Evolutionary conservation across 768 basidiomycete genomes (phyloP).

Genomic region (Cystoderma amianthinum): DNA sequence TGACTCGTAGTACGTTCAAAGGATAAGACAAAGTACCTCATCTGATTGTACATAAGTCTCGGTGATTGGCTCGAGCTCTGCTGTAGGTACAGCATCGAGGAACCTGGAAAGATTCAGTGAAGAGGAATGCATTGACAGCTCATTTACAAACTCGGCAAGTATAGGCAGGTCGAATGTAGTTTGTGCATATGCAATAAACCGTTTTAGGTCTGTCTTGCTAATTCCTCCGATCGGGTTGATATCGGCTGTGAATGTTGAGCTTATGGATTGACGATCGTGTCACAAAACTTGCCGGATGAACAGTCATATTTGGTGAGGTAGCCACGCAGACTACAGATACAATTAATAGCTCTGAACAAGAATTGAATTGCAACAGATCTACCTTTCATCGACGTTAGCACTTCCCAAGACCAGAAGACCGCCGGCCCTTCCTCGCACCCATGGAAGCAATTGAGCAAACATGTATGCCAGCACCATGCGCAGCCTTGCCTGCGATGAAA

Average conservation of each 20-base stretch:
- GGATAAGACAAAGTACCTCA: constrained; percentile 72
- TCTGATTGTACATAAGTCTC: constrained; percentile 93
- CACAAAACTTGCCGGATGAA: constrained; percentile 56
- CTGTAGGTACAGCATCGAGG: constrained; percentile 86
- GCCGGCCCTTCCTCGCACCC: constrained; percentile 78
- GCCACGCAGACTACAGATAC: constrained; percentile 67
- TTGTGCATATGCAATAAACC: constrained; percentile 84
- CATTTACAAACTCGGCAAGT: constrained; percentile 51
- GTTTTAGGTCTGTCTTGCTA: constrained; percentile 95
- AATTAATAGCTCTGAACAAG: neutral
- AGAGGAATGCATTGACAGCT: neutral
- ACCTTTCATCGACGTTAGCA: constrained; percentile 98
- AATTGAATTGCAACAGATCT: constrained; percentile 2
- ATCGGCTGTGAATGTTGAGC: constrained; percentile 71
- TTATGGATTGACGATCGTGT: neutral
- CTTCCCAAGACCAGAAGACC: constrained; percentile 94
- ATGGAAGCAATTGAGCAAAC: constrained; percentile 92
- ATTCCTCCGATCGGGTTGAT: constrained; percentile 98
- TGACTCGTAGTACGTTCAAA: neutral
- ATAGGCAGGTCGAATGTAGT: constrained; percentile 80
- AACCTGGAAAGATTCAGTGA: constrained; percentile 46
- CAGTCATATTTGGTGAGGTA: constrained; percentile 99
- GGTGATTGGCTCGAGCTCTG: constrained; percentile 93
- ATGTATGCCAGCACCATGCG: constrained; percentile 94
- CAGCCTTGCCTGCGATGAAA: constrained; percentile 59